A percentile compares a stretch with the other conserved stretches of the same genome.
phyloP scores from a whole-genome alignment of 176 grass and related monocot species.

The Zoysia pacifica region DNA sequence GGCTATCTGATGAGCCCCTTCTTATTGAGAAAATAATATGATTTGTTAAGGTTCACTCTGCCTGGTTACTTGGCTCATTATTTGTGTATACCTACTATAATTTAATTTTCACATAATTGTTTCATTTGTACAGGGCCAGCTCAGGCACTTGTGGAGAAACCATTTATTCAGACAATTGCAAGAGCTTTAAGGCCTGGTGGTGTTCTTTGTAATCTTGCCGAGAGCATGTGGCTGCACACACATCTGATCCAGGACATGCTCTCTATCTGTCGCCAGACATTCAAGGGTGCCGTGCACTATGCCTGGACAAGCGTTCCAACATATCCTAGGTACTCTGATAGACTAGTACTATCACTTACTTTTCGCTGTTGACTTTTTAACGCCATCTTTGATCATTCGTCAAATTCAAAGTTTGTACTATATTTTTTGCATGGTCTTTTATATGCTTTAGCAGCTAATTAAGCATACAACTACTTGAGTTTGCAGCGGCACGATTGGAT shows the following conservation, averaged over 20 bases:
- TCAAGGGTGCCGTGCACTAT: conserved; percentile 80
- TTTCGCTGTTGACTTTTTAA: not conserved
- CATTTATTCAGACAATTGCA: conserved; percentile 81
- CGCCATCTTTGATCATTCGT: no score
- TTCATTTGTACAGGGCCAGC: conserved; percentile 58
- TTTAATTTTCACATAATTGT: conserved; percentile 21
- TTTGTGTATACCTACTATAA: conserved; percentile 6
- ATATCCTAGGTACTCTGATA: conserved; percentile 72
- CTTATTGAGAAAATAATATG: not conserved
- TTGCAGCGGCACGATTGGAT: conserved; percentile 86
- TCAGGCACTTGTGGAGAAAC: conserved; percentile 88
- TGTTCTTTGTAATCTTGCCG: conserved; percentile 89
- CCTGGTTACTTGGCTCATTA: not conserved
- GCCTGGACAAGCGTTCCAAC: conserved; percentile 88
- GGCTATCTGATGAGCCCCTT: not conserved
- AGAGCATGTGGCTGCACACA: conserved; percentile 92
- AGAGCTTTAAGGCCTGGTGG: conserved; percentile 83
- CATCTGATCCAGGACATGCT: conserved; percentile 98
- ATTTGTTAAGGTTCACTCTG: not conserved
- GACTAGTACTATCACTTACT: no score
- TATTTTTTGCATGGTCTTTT: not conserved
- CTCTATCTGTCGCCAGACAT: conserved; percentile 61
- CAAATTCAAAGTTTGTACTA: not conserved
- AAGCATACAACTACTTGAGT: conserved; percentile 16
- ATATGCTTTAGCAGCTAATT: conserved; percentile 11